Percentiles rank a stretch among this genome's conserved stretches.
Conservation (phyloP, 306 rosid genomes). For the Carpinus viminea region DNA sequence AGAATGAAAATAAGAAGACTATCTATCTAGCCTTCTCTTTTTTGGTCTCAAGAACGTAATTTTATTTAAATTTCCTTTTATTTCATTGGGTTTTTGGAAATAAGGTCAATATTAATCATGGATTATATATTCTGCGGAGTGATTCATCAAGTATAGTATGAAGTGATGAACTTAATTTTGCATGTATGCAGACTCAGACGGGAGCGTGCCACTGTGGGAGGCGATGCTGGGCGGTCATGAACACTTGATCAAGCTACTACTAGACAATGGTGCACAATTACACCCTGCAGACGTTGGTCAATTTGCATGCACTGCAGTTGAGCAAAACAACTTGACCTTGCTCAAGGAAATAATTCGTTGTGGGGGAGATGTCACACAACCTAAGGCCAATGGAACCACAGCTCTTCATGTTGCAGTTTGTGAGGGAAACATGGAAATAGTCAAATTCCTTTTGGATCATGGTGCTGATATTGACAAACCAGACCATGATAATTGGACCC, state of each 20-base stretch:
- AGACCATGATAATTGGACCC: constrained; percentile 69
- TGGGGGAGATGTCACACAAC: constrained; percentile 64
- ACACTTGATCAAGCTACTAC: constrained; percentile 44
- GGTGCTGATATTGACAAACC: constrained; percentile 70
- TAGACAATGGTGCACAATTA: constrained; percentile 67
- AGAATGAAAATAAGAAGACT: neutral
- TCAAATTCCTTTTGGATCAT: constrained; percentile 55
- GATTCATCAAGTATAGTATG: neutral
- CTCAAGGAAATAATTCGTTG: constrained; percentile 50
- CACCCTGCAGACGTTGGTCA: constrained; percentile 58
- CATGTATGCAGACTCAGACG: constrained; percentile 62
- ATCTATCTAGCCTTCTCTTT: neutral
- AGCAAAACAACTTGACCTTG: constrained; percentile 55
- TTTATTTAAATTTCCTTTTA: neutral
- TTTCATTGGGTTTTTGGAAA: neutral
- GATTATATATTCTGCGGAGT: neutral
- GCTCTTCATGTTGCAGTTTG: constrained; percentile 83
- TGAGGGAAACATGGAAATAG: constrained; percentile 63
- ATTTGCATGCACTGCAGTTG: constrained; percentile 66
- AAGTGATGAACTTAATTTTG: neutral
- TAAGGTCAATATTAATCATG: neutral
- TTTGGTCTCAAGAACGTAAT: neutral
- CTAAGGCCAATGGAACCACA: constrained; percentile 49
- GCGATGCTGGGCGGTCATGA: constrained; percentile 68
- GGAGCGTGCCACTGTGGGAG: constrained; percentile 82